These are phyloP conservation scores for Starmerella floris DNA, from an alignment of 805 yeast genomes.

Conservation along the genomic window DNA sequence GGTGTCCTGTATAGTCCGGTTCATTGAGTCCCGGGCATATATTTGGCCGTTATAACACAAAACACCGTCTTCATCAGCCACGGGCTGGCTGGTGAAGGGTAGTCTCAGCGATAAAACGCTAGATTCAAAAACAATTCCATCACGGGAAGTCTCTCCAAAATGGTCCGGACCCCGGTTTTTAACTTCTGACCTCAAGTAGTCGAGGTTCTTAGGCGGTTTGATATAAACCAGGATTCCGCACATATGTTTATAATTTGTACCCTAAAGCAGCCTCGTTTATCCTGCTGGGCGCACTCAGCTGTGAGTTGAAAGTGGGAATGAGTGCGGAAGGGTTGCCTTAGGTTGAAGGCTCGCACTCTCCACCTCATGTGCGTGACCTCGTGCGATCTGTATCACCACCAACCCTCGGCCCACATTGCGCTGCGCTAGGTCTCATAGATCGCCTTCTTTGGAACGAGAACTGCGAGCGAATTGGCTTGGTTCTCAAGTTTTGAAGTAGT, in stretches of 20 bases:
- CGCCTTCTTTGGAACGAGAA: too few relatives aligned
- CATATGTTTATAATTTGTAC: too few relatives aligned
- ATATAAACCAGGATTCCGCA: constrained; percentile 26
- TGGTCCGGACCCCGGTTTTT: constrained; percentile 25
- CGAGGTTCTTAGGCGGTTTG: neutral
- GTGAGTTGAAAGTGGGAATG: neutral
- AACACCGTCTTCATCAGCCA: constrained; percentile 26
- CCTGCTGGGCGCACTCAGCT: neutral
- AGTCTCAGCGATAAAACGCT: constrained; percentile 69
- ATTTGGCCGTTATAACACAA: constrained; percentile 88
- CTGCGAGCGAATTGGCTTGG: too few relatives aligned
- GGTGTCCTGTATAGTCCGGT: constrained; percentile 32
- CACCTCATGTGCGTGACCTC: too few relatives aligned
- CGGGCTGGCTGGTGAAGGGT: constrained; percentile 71
- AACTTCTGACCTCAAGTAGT: constrained; percentile 3
- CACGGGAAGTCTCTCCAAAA: constrained; percentile 4
- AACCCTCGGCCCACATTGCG: too few relatives aligned
- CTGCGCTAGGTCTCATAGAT: too few relatives aligned
- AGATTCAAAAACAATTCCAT: constrained; percentile 10
- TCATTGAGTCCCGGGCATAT: constrained; percentile 35
- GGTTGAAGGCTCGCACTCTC: too few relatives aligned
- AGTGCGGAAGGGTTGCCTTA: too few relatives aligned
- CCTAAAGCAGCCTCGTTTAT: neutral
- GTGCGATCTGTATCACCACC: too few relatives aligned
- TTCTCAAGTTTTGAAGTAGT: too few relatives aligned